Percentiles rank a stretch among this genome's conserved stretches.
phyloP scores from a whole-genome alignment of 1,284 basidiomycete genomes.

The Bondarzewia mesenterica region DNA sequence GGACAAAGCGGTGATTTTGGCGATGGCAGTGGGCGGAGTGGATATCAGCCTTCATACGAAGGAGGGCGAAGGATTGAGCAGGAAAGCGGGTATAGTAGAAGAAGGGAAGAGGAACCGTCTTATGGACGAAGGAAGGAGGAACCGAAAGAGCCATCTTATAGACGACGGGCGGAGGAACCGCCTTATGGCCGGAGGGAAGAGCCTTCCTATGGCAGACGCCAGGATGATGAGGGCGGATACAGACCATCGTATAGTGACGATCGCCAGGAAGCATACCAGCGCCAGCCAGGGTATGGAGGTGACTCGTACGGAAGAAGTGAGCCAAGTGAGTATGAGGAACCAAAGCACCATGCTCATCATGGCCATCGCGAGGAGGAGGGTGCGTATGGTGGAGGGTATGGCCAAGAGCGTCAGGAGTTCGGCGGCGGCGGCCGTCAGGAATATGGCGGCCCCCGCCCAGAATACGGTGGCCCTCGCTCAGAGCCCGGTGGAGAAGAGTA shows the following conservation, averaged over 20 bases:
- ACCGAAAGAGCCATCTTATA: background rate
- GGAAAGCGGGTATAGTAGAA: background rate
- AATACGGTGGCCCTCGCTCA: conserved; percentile 12
- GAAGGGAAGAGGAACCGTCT: background rate
- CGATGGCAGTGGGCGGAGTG: background rate
- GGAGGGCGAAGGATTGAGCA: no score
- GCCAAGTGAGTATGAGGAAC: background rate
- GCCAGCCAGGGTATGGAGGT: background rate
- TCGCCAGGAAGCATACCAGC: background rate
- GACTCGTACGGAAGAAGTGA: background rate
- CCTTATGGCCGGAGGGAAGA: background rate
- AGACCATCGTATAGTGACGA: conserved; percentile 7
- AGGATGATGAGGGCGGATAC: conserved; percentile 9
- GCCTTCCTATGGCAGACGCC: background rate
- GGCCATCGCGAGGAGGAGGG: background rate
- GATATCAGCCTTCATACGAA: background rate
- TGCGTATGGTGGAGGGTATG: background rate
- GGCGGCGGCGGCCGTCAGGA: background rate
- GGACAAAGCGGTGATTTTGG: background rate
- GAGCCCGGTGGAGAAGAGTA: background rate
- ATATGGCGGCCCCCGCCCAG: no score
- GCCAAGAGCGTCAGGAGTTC: background rate
- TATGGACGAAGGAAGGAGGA: background rate
- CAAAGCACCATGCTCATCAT: background rate
- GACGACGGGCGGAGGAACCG: background rate